phyloP scores from a whole-genome alignment of 2,329 filamentous ascomycete genomes.

The Colletotrichum theobromicola region DNA sequence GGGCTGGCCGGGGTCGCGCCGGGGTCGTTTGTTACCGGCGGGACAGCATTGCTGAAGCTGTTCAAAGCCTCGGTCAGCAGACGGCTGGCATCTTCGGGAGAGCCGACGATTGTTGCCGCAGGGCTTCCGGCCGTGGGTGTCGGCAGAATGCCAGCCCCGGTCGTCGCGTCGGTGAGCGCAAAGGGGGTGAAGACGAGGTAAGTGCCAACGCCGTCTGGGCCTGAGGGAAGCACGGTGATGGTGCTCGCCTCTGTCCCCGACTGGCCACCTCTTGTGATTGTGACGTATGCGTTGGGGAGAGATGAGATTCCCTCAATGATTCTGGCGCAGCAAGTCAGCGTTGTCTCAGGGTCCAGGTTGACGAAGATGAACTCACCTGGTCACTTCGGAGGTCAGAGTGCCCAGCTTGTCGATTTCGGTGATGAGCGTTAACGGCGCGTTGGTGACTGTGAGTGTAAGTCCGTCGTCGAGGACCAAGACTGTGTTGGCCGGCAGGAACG shows the following conservation, averaged over 20 bases:
- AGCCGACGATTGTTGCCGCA: neutral
- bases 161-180: neutral
- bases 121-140: neutral
- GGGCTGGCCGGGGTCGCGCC: neutral
- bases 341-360: neutral
- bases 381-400: slow-evolving; percentile 2
- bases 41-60: neutral
- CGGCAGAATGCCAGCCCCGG: neutral
- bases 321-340: neutral
- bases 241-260: slow-evolving; percentile 10
- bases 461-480: slow-evolving; percentile 14
- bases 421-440: slow-evolving; percentile 12
- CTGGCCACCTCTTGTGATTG: slow-evolving; percentile 9
- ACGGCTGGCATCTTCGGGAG: neutral
- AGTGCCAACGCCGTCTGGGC: slow-evolving; percentile 1
- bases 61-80: neutral
- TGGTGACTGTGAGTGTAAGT: slow-evolving; percentile 15
- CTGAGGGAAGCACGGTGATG: slow-evolving; percentile 8
- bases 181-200: slow-evolving; percentile 15
- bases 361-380: neutral
- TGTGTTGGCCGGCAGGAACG: slow-evolving; percentile 12
- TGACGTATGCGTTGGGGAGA: slow-evolving; percentile 12
- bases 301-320: neutral
- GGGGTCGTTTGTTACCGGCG: neutral
- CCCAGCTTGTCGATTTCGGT: slow-evolving; percentile 18